phyloP scores from a whole-genome alignment of 495 filamentous ascomycete species.

The Xeromyces bisporus region DNA sequence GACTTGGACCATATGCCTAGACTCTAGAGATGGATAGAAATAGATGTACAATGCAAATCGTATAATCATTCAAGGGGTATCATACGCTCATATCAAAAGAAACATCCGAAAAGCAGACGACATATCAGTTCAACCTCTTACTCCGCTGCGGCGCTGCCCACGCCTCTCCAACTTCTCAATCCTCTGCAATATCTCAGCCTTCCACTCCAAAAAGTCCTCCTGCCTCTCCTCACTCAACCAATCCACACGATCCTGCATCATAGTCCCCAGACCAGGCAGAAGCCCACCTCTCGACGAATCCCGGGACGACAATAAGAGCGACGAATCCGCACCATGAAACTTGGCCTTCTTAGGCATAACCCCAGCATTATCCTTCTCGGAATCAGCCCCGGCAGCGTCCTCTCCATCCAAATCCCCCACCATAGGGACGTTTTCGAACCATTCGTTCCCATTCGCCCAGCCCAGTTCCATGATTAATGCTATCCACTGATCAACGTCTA shows the following conservation, averaged over 20 bases:
- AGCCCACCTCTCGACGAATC: constrained; percentile 20
- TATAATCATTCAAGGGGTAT: too few relatives aligned
- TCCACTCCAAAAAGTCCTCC: constrained; percentile 58
- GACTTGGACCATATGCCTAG: too few relatives aligned
- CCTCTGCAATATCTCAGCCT: constrained; percentile 40
- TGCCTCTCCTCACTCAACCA: constrained; percentile 55
- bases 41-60: too few relatives aligned
- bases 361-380: constrained; percentile 23
- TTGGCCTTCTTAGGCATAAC: constrained; percentile 17
- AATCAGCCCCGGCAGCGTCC: constrained; percentile 12
- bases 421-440: constrained; percentile 41
- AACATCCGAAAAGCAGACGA: too few relatives aligned
- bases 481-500: constrained; percentile 44
- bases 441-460: constrained; percentile 49
- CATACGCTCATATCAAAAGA: too few relatives aligned
- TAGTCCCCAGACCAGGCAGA: constrained; percentile 47
- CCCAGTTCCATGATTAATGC: constrained; percentile 34
- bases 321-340: not conserved
- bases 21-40: too few relatives aligned
- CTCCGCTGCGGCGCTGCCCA: too few relatives aligned
- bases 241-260: constrained; percentile 75
- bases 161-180: constrained; percentile 11
- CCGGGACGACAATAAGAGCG: not conserved
- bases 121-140: too few relatives aligned
- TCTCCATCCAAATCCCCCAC: constrained; percentile 26